Evolutionary conservation across 768 basidiomycete genomes (phyloP).

Genomic region (Amanita polypyramis): DNA sequence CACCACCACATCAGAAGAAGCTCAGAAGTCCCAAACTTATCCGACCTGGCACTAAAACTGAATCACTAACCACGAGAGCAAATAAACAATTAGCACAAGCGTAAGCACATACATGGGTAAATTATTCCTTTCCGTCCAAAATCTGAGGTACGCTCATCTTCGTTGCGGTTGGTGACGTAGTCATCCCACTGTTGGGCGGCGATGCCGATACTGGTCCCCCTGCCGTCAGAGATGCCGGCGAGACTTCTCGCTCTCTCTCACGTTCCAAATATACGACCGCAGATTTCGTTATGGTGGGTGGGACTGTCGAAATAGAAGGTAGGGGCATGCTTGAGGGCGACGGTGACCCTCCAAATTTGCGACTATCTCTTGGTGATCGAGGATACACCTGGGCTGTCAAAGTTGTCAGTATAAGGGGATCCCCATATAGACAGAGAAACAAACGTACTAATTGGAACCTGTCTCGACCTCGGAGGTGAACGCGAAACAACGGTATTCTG

Average conservation of each 20-base stretch:
- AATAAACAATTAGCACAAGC: conserved; percentile 7
- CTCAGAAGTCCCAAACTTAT: too few species aligned
- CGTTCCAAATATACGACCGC: not conserved
- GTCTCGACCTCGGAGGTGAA: conserved; percentile 6
- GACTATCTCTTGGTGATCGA: conserved; percentile 14
- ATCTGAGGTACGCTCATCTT: conserved; percentile 35
- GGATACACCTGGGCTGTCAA: conserved; percentile 1
- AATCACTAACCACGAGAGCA: not conserved
- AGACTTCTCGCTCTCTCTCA: conserved; percentile 17
- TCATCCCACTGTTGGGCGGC: conserved; percentile 3
- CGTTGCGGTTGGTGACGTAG: conserved; percentile 15
- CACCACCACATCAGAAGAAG: too few species aligned
- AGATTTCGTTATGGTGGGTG: not conserved
- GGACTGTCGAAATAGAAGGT: not conserved
- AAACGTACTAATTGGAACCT: conserved; percentile 1
- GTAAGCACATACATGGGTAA: not conserved
- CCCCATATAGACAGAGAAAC: not conserved
- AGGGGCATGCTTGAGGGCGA: not conserved
- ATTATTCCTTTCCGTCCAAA: conserved; percentile 25
- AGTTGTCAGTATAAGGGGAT: not conserved
- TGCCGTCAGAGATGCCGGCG: conserved; percentile 2
- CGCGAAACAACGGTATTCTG: not conserved
- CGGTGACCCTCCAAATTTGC: not conserved
- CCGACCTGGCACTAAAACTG: too few species aligned
- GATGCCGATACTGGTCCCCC: not conserved